Evolutionary conservation across 176 grass and related monocot species (phyloP).

Genomic region (Eleusine indica): DNA sequence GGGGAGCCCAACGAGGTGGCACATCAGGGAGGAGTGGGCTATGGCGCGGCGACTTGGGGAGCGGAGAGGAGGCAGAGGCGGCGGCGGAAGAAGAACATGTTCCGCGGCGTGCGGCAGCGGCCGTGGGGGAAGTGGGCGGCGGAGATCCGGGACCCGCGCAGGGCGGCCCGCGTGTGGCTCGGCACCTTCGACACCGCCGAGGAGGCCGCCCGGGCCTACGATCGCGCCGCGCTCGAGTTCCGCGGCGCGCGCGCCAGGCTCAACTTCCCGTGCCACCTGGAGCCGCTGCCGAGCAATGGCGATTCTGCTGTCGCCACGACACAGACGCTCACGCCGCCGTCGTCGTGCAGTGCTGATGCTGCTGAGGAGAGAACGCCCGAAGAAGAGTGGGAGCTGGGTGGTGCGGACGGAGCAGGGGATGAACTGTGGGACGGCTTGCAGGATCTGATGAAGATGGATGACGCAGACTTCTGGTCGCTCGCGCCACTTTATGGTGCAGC

Average conservation of each 20-base stretch:
- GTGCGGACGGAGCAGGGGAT: slow-evolving; percentile 7
- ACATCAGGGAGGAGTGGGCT: not conserved
- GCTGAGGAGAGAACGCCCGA: not conserved
- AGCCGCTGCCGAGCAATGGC: slow-evolving; percentile 5
- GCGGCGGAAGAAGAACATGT: slow-evolving; percentile 62
- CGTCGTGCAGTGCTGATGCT: slow-evolving; percentile 15
- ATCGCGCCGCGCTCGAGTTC: slow-evolving; percentile 83
- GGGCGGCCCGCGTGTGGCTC: slow-evolving; percentile 74
- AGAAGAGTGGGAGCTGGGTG: slow-evolving; percentile 24
- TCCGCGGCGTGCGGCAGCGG: slow-evolving; percentile 87
- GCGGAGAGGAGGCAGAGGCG: slow-evolving; percentile 10
- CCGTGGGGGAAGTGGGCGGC: slow-evolving; percentile 96
- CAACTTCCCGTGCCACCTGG: slow-evolving; percentile 62
- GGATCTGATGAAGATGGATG: slow-evolving; percentile 64
- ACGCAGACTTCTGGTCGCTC: slow-evolving; percentile 32
- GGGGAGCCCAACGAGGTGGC: not conserved
- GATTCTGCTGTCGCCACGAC: not conserved
- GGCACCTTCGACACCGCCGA: slow-evolving; percentile 85
- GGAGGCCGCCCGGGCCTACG: slow-evolving; percentile 78
- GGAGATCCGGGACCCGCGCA: slow-evolving; percentile 83
- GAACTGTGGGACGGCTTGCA: slow-evolving; percentile 69
- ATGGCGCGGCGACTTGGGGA: not conserved
- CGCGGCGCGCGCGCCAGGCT: slow-evolving; percentile 74
- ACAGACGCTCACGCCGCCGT: not conserved
- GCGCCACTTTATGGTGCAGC: slow-evolving; percentile 21